Percentiles rank a stretch among this genome's conserved stretches.
phyloP scores from a whole-genome alignment of 345 rosid genomes.

The Erysimum cheiranthoides region DNA sequence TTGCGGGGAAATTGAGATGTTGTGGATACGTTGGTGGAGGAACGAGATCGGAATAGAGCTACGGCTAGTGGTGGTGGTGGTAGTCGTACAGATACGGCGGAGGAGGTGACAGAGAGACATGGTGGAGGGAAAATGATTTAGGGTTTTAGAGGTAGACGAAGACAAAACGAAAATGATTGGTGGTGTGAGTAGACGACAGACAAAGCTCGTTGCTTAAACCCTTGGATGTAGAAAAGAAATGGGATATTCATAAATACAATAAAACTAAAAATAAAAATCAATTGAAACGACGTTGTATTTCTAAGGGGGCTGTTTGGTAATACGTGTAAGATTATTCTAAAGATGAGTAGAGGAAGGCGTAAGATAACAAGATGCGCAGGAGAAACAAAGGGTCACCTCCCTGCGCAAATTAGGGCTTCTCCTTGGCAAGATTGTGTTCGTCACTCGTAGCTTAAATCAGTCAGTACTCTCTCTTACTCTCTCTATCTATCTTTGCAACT shows the following conservation, averaged over 20 bases:
- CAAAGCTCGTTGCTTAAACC: conserved; percentile 39
- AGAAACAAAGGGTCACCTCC: conserved; percentile 50
- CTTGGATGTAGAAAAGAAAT: conserved; percentile 26
- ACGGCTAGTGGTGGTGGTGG: conserved; percentile 14
- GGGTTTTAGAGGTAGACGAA: conserved; percentile 44
- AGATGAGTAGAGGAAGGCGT: conserved; percentile 45
- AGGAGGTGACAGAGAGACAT: conserved; percentile 68
- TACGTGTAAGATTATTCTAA: background rate
- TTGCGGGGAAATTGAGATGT: conserved; percentile 28
- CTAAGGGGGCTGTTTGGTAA: conserved; percentile 33
- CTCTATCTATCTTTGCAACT: conserved; percentile 3
- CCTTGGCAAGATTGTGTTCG: conserved; percentile 40
- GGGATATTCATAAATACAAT: background rate
- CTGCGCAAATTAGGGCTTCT: conserved; percentile 84
- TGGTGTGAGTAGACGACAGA: conserved; percentile 7
- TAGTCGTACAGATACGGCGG: conserved; percentile 33
- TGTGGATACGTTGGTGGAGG: conserved; percentile 43
- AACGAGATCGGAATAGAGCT: conserved; percentile 19
- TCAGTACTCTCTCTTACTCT: conserved; percentile 35
- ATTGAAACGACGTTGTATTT: conserved; percentile 1
- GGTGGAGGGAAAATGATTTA: conserved; percentile 8
- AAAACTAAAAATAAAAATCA: too few species aligned
- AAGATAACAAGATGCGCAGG: conserved; percentile 62
- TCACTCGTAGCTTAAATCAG: conserved; percentile 42
- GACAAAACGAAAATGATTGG: conserved; percentile 1